Percentiles rank a stretch among this genome's conserved stretches.
Conservation (phyloP, 2,329 filamentous ascomycete genomes). For the Penicillium sp. region DNA sequence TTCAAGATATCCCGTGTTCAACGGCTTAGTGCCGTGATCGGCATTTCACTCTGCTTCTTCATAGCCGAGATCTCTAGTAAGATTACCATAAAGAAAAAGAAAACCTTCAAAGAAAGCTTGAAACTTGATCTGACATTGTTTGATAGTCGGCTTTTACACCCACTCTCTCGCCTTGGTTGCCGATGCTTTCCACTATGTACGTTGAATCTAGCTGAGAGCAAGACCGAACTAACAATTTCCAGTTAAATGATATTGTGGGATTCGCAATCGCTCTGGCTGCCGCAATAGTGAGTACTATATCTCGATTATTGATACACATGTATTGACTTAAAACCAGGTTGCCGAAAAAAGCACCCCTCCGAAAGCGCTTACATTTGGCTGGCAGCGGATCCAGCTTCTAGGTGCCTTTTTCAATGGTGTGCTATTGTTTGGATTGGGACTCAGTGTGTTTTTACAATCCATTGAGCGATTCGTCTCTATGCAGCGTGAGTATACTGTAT, state of each 20-base stretch:
- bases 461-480: conserved; percentile 58
- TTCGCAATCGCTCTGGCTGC: conserved; percentile 67
- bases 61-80: conserved; percentile 4
- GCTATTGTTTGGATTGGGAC: conserved; percentile 68
- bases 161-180: conserved; percentile 69
- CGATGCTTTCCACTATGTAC: conserved; percentile 75
- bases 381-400: conserved; percentile 59
- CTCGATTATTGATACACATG: neutral
- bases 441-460: conserved; percentile 70
- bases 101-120: neutral
- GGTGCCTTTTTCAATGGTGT: conserved; percentile 78
- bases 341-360: conserved; percentile 4
- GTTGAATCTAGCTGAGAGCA: conserved; percentile 19
- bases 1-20: conserved; percentile 2
- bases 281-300: conserved; percentile 52
- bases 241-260: conserved; percentile 70
- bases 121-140: neutral
- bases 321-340: conserved; percentile 36
- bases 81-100: neutral
- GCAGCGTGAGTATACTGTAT: conserved; percentile 1
- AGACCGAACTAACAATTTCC: neutral
- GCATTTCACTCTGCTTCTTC: conserved; percentile 5
- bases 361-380: conserved; percentile 11
- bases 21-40: neutral
- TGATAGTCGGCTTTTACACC: conserved; percentile 64